These are phyloP conservation scores for Cryptococcus neoformans DNA, from an alignment of 1,284 basidiomycete genomes.

Conservation along the genomic window DNA sequence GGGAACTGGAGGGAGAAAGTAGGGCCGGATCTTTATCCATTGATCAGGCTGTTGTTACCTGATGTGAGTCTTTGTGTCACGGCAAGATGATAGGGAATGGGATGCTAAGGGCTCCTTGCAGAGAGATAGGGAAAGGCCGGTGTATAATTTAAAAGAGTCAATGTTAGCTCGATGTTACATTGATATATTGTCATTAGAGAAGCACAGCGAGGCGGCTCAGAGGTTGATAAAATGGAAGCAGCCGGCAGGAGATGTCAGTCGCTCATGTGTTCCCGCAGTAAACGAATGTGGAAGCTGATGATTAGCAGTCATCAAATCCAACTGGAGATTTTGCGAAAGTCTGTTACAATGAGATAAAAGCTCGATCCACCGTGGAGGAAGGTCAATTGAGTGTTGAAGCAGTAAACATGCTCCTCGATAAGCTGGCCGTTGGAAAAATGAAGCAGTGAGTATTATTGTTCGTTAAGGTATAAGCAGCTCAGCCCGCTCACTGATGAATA, in stretches of 20 bases:
- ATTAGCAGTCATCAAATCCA: slow-evolving; percentile 37
- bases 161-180: slow-evolving; percentile 86
- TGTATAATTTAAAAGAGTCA: slow-evolving; percentile 89
- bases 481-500: neutral
- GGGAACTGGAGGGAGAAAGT: slow-evolving; percentile 49
- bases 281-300: neutral
- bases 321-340: slow-evolving; percentile 79
- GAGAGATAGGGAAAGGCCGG: slow-evolving; percentile 85
- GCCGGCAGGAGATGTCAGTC: slow-evolving; percentile 52
- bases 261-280: neutral
- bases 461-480: neutral
- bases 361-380: slow-evolving; percentile 76
- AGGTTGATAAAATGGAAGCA: slow-evolving; percentile 86
- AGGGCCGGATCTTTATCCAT: slow-evolving; percentile 53
- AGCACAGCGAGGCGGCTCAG: slow-evolving; percentile 71
- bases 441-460: slow-evolving; percentile 25
- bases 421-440: slow-evolving; percentile 52
- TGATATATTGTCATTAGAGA: slow-evolving; percentile 75
- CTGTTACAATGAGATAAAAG: slow-evolving; percentile 75
- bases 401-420: slow-evolving; percentile 73
- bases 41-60: slow-evolving; percentile 52
- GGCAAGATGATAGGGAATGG: too few species aligned
- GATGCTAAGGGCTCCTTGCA: slow-evolving; percentile 39
- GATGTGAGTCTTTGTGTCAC: slow-evolving; percentile 41
- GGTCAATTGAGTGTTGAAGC: slow-evolving; percentile 72